phyloP scores from a whole-genome alignment of 306 rosid species.

The Gastrolobium bilobum region DNA sequence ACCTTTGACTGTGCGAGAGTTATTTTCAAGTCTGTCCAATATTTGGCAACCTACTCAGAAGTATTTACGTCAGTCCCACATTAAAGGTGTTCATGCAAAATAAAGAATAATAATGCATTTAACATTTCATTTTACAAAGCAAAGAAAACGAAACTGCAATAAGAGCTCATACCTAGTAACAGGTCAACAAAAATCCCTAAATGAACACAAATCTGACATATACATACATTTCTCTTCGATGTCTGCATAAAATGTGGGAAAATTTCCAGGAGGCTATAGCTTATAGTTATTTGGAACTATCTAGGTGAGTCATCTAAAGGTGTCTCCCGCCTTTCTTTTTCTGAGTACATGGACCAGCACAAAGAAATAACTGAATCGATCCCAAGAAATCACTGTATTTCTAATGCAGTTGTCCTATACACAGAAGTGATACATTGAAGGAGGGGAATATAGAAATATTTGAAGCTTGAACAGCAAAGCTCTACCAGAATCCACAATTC shows the following conservation, averaged over 20 bases:
- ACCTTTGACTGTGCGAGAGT: slow-evolving; percentile 84
- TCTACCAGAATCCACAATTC: slow-evolving; percentile 5
- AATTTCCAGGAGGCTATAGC: slow-evolving; percentile 15
- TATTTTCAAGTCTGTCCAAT: slow-evolving; percentile 80
- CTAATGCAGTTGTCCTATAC: not conserved
- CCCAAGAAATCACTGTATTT: not conserved
- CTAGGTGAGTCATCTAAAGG: not conserved
- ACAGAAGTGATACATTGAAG: not conserved
- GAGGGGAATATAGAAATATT: too few relatives aligned
- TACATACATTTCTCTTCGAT: not conserved
- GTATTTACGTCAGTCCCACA: slow-evolving; percentile 30
- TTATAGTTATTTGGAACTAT: slow-evolving; percentile 13
- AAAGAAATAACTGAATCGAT: slow-evolving; percentile 12
- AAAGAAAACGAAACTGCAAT: slow-evolving; percentile 32
- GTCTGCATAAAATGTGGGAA: slow-evolving; percentile 18
- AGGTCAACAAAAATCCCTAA: slow-evolving; percentile 28
- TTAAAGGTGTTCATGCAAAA: slow-evolving; percentile 27
- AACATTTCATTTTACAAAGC: slow-evolving; percentile 18
- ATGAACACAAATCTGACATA: slow-evolving; percentile 11
- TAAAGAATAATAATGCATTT: slow-evolving; percentile 17
- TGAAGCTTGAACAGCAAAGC: not conserved
- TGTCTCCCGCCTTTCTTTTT: not conserved
- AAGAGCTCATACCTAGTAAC: slow-evolving; percentile 16
- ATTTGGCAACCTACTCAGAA: slow-evolving; percentile 68
- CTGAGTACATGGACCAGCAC: slow-evolving; percentile 8